phyloP scores from a whole-genome alignment of 2,329 filamentous ascomycete species.

The Aspergillus puulaauensis region DNA sequence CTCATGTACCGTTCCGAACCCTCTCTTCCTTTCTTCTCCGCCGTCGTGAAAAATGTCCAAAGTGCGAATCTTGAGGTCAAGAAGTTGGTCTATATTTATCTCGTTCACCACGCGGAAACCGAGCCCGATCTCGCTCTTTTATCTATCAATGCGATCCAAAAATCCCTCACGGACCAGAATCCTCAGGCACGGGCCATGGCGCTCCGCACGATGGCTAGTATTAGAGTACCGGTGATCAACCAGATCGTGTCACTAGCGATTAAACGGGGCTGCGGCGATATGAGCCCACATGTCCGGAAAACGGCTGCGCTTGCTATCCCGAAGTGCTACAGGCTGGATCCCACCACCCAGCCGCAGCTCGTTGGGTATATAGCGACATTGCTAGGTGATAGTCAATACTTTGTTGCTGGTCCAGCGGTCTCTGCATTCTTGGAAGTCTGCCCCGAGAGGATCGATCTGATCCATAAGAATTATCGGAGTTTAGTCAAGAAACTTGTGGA shows the following conservation, averaged over 20 bases:
- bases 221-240: constrained; percentile 94
- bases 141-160: constrained; percentile 98
- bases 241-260: constrained; percentile 96
- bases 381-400: constrained; percentile 89
- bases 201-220: constrained; percentile 93
- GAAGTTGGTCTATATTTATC: constrained; percentile 97
- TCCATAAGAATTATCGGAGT: constrained; percentile 84
- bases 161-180: constrained; percentile 89
- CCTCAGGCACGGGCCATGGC: constrained; percentile 89
- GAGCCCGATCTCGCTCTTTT: constrained; percentile 93
- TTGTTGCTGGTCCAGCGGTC: constrained; percentile 91
- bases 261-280: constrained; percentile 88
- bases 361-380: constrained; percentile 76
- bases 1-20: constrained; percentile 94
- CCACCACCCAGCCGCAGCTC: constrained; percentile 78
- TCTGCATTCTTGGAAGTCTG: constrained; percentile 86
- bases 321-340: constrained; percentile 91
- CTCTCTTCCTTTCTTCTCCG: constrained; percentile 92
- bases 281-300: constrained; percentile 91
- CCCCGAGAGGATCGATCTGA: constrained; percentile 79
- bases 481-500: constrained; percentile 90
- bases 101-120: constrained; percentile 92
- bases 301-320: constrained; percentile 91
- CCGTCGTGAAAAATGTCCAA: constrained; percentile 95
- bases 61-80: constrained; percentile 93